Conservation (phyloP, 2,329 filamentous ascomycete genomes). For the Colletotrichum costaricense region DNA sequence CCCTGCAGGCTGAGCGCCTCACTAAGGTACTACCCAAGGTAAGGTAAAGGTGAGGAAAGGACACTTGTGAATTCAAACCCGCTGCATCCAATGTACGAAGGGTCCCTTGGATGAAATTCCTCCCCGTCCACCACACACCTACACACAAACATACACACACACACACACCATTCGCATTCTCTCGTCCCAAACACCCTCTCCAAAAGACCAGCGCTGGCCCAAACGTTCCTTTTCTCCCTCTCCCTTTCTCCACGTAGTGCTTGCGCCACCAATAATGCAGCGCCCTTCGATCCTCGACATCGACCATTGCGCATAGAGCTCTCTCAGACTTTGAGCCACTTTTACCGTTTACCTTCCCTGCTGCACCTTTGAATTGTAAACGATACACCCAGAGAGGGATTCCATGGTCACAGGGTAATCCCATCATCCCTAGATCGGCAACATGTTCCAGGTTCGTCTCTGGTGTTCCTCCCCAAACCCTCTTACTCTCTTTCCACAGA, state of each 20-base stretch:
- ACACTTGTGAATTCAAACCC: slow-evolving; percentile 25
- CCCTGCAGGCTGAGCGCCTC: not conserved
- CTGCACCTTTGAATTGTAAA: not conserved
- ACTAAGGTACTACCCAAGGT: not conserved
- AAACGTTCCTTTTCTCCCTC: not conserved
- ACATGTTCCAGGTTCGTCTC: slow-evolving; percentile 42
- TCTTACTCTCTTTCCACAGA: slow-evolving; percentile 1
- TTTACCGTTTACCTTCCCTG: not conserved
- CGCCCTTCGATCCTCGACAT: slow-evolving; percentile 10
- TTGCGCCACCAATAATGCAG: slow-evolving; percentile 28
- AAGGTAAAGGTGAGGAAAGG: slow-evolving; percentile 3
- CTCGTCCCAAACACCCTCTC: not conserved
- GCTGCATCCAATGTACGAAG: not conserved
- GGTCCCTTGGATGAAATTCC: slow-evolving; percentile 8
- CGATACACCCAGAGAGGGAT: not conserved
- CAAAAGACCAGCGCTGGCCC: not conserved
- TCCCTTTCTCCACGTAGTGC: not conserved
- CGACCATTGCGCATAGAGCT: slow-evolving; percentile 20
- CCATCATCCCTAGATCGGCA: slow-evolving; percentile 35
- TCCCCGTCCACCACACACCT: not conserved
- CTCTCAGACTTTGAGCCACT: not conserved
- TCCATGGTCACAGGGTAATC: slow-evolving; percentile 35
- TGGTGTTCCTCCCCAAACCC: not conserved
- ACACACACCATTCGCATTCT: no score
- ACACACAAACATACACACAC: not conserved